Percentiles rank a stretch among this genome's conserved stretches.
Evolutionary conservation across 768 basidiomycete species (phyloP).

Genomic region (Podaxis carcinomalis): DNA sequence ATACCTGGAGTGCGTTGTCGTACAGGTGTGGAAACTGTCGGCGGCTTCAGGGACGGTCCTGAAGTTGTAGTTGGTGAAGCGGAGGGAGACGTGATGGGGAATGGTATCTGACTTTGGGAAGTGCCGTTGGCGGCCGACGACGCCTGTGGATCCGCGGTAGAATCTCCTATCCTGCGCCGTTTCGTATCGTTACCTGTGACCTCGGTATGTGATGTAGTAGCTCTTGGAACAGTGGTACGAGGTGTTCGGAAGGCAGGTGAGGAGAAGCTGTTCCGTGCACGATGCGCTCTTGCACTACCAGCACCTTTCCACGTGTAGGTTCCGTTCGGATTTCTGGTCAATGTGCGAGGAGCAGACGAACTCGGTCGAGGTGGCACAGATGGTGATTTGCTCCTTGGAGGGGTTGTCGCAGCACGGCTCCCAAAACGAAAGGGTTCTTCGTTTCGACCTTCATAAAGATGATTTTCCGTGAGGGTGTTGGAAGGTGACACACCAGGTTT

Average conservation of each 20-base stretch:
- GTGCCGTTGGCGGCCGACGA: slow-evolving; percentile 14
- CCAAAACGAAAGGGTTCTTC: slow-evolving; percentile 64
- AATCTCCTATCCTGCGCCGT: slow-evolving; percentile 51
- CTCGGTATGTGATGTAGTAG: slow-evolving; percentile 16
- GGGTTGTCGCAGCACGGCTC: slow-evolving; percentile 35
- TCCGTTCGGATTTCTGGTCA: slow-evolving; percentile 73
- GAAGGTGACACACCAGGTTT: slow-evolving; percentile 39
- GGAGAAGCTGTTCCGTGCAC: slow-evolving; percentile 58
- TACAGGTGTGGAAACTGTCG: slow-evolving; percentile 22
- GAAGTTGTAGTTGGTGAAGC: slow-evolving; percentile 22
- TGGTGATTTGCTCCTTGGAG: slow-evolving; percentile 34
- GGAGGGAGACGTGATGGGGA: slow-evolving; percentile 30
- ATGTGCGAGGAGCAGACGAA: slow-evolving; percentile 39
- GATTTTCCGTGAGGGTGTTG: slow-evolving; percentile 56
- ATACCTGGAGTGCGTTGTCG: slow-evolving; percentile 39
- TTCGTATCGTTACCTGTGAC: slow-evolving; percentile 43
- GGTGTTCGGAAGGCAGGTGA: slow-evolving; percentile 70
- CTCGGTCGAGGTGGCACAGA: slow-evolving; percentile 18
- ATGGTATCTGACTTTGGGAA: slow-evolving; percentile 21
- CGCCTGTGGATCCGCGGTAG: slow-evolving; percentile 25
- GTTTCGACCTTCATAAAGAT: slow-evolving; percentile 24
- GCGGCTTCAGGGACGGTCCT: slow-evolving; percentile 15
- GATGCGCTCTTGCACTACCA: slow-evolving; percentile 57
- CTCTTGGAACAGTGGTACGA: slow-evolving; percentile 35
- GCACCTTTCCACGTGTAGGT: slow-evolving; percentile 70